Conservation (phyloP, 306 rosid genomes). For the Dalbergia cultrata region DNA sequence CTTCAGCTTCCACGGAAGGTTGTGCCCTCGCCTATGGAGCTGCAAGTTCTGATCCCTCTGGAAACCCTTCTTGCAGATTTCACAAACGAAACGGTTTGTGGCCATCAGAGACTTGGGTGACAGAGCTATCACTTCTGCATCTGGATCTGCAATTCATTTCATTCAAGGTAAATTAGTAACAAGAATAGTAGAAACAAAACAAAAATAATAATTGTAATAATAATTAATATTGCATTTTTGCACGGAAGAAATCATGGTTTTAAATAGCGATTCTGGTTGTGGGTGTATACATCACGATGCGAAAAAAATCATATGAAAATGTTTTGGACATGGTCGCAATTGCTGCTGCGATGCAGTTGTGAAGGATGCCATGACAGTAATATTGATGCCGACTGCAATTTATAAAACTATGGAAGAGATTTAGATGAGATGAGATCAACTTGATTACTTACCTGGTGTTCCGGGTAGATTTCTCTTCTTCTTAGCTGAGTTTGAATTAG, state of each 20-base stretch:
- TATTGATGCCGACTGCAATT: neutral
- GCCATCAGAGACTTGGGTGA: conserved; percentile 94
- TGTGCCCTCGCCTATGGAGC: conserved; percentile 92
- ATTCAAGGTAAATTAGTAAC: neutral
- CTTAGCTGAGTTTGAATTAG: conserved; percentile 64
- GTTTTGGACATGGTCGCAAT: too few species aligned
- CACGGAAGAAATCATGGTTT: too few species aligned
- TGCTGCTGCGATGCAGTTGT: too few species aligned
- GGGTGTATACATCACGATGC: too few species aligned
- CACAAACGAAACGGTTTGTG: conserved; percentile 83
- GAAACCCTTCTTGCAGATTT: conserved; percentile 88
- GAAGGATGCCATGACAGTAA: neutral
- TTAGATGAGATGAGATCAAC: neutral
- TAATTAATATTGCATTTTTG: too few species aligned
- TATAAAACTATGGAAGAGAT: neutral
- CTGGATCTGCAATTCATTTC: conserved; percentile 72
- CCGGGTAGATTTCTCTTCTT: conserved; percentile 86
- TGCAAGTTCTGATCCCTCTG: conserved; percentile 93
- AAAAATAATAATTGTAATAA: neutral
- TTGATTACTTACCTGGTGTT: conserved; percentile 78
- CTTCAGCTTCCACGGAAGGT: conserved; percentile 88
- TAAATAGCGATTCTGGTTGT: too few species aligned
- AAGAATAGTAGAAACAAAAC: too few species aligned
- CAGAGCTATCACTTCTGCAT: conserved; percentile 83
- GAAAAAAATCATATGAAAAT: too few species aligned